phyloP scores from a whole-genome alignment of 176 grass and related monocot species.

The Panicum miliaceum region DNA sequence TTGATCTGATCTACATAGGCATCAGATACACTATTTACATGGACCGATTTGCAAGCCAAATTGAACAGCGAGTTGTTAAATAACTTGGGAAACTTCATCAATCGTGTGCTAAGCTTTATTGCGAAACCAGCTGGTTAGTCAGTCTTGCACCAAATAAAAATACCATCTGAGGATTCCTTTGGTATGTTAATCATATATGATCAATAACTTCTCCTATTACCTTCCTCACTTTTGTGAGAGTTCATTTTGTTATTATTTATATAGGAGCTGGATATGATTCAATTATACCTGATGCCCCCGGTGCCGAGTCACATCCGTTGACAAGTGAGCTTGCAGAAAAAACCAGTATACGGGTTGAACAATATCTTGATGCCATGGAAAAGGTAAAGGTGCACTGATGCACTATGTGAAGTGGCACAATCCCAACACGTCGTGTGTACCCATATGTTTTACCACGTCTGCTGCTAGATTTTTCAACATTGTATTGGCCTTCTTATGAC shows the following conservation, averaged over 20 bases:
- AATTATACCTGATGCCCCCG: slow-evolving; percentile 72
- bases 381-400: slow-evolving; percentile 52
- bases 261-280: slow-evolving; percentile 84
- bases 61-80: slow-evolving; percentile 82
- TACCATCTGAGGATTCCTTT: background rate
- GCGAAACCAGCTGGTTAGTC: slow-evolving; percentile 86
- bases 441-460: background rate
- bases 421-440: background rate
- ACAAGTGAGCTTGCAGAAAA: slow-evolving; percentile 66
- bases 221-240: background rate
- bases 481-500: slow-evolving; percentile 26
- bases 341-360: slow-evolving; percentile 70
- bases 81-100: slow-evolving; percentile 93
- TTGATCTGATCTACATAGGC: slow-evolving; percentile 55
- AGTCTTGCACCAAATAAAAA: slow-evolving; percentile 8
- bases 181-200: slow-evolving; percentile 25
- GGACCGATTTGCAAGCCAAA: slow-evolving; percentile 93
- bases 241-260: slow-evolving; percentile 36
- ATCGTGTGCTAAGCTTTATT: slow-evolving; percentile 92
- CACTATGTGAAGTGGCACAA: slow-evolving; percentile 3
- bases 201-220: background rate
- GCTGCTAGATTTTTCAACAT: background rate
- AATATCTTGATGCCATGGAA: slow-evolving; percentile 97
- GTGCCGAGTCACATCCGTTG: slow-evolving; percentile 64
- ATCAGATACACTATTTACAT: slow-evolving; percentile 97